These are phyloP conservation scores for Exophiala sideris DNA, from an alignment of 2,329 filamentous ascomycete species.

Conservation along the genomic window DNA sequence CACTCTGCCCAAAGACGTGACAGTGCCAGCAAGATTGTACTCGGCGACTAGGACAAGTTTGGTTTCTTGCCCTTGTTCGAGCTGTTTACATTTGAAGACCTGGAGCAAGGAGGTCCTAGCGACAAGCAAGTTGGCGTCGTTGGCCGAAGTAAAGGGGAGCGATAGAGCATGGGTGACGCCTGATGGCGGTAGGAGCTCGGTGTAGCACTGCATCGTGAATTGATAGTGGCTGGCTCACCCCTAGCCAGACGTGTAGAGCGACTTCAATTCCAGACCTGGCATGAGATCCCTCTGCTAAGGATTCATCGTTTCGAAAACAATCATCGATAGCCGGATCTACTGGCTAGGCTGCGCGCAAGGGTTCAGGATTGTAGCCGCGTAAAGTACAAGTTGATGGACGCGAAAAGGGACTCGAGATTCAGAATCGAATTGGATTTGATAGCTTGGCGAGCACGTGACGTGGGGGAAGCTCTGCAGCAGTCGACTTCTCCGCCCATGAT, in stretches of 20 bases:
- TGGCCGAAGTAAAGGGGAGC: constrained; percentile 71
- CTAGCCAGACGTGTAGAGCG: too few species aligned
- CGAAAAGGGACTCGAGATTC: neutral
- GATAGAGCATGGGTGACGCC: constrained; percentile 85
- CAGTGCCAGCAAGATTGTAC: constrained; percentile 75
- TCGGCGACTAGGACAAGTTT: constrained; percentile 84
- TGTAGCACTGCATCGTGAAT: constrained; percentile 88
- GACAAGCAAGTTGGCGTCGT: constrained; percentile 80
- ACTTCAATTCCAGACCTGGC: too few species aligned
- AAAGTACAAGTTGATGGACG: too few species aligned
- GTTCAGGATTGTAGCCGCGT: neutral
- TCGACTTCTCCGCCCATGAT: neutral
- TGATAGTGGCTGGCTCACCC: neutral
- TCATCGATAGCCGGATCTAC: too few species aligned
- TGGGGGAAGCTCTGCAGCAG: too few species aligned
- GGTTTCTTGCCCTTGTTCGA: constrained; percentile 54
- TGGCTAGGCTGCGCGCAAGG: too few species aligned
- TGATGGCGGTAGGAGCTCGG: constrained; percentile 89
- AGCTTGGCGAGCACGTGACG: constrained; percentile 6
- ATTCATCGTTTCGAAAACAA: neutral
- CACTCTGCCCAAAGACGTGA: constrained; percentile 77
- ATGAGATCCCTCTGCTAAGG: neutral
- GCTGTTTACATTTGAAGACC: constrained; percentile 72
- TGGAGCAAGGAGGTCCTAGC: constrained; percentile 91
- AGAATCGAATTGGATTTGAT: neutral